Evolutionary conservation across 441 rosid species (phyloP), one percentile per base, ranked within the genome.

Genomic region (Pelargonium australe): DNA sequence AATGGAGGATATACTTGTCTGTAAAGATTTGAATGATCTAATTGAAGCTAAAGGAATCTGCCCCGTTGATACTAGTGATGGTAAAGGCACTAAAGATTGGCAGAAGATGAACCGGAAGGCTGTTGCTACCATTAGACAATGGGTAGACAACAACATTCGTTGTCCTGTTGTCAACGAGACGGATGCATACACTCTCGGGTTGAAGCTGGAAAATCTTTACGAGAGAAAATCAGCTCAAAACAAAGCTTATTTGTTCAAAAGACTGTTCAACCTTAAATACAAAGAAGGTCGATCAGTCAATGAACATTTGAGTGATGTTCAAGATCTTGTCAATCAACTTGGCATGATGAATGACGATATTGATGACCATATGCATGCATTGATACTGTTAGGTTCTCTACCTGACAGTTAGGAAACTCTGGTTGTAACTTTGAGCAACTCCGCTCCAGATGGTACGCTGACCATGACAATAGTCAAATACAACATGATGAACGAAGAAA

Each of bases 361-460:
- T 2, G 66, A 31, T 31, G 66, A 63, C 4, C 3, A 63, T 7
- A 7, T 63, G 66, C 66, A 63, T 23, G 66, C 66, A 12, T 10
- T 63, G 10, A 1, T 31, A 34, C 17, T 63, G 7, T 17, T 63
- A n/a, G 12, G 45, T 63, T 63, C 47, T 13, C 12, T 34, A 34
- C 19, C 19, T 11, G 41, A 63, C 17, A 10, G 19, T 63, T 63
- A 12, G 23, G 5, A 58, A 6, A 58, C 63, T 58, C 63, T 4
- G 14, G 63, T 58, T 4, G 63, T 14, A 7, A 8, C 47, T 9
- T 41, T 63, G 6, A 63, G 66, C 11, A 63, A 63, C 10, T 63
- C 19, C 10, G 47, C 47, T n/a, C 19, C 66, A 6, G 20, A 63
- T 10, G 66, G 66, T 13, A 34, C 37, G 7, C n/a, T 63, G 16